phyloP scores from a whole-genome alignment of 2,329 filamentous ascomycete genomes.

The Leptodontidium sp. region DNA sequence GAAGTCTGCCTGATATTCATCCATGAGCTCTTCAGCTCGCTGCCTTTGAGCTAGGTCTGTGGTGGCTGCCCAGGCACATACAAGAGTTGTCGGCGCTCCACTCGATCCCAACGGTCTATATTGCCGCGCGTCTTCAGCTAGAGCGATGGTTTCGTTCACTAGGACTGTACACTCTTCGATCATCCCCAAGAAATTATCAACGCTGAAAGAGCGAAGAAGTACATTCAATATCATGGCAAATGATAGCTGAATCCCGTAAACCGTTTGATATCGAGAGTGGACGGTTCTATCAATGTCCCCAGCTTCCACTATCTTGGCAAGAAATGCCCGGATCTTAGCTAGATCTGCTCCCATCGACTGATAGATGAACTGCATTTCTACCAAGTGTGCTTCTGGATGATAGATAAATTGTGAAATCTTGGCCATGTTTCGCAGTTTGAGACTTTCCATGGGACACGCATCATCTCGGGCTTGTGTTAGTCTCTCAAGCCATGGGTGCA shows the following conservation, averaged over 20 bases:
- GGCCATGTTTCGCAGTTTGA: slow-evolving; percentile 11
- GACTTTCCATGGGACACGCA: slow-evolving; percentile 11
- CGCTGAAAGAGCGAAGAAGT: neutral
- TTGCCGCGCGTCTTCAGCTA: slow-evolving; percentile 2
- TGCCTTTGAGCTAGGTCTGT: neutral
- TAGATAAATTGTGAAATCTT: slow-evolving; percentile 4
- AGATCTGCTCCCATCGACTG: slow-evolving; percentile 7
- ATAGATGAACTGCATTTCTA: slow-evolving; percentile 12
- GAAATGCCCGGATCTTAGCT: slow-evolving; percentile 2
- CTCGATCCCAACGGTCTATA: slow-evolving; percentile 14
- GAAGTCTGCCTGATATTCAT: slow-evolving; percentile 16
- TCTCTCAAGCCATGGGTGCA: slow-evolving; percentile 18
- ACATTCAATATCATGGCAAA: slow-evolving; percentile 18
- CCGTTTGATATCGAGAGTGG: slow-evolving; percentile 14
- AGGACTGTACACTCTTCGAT: neutral
- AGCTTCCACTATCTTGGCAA: slow-evolving; percentile 3
- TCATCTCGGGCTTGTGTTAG: neutral
- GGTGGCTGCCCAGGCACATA: slow-evolving; percentile 5
- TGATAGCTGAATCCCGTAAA: slow-evolving; percentile 9
- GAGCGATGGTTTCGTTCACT: neutral
- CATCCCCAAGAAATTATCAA: slow-evolving; percentile 2
- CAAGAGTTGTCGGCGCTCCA: neutral
- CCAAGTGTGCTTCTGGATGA: neutral
- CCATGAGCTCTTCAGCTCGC: neutral
- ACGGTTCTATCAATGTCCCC: neutral